These are phyloP conservation scores for Ilyonectria sp. DNA, from an alignment of 2,329 filamentous ascomycete species.

Conservation along the genomic window DNA sequence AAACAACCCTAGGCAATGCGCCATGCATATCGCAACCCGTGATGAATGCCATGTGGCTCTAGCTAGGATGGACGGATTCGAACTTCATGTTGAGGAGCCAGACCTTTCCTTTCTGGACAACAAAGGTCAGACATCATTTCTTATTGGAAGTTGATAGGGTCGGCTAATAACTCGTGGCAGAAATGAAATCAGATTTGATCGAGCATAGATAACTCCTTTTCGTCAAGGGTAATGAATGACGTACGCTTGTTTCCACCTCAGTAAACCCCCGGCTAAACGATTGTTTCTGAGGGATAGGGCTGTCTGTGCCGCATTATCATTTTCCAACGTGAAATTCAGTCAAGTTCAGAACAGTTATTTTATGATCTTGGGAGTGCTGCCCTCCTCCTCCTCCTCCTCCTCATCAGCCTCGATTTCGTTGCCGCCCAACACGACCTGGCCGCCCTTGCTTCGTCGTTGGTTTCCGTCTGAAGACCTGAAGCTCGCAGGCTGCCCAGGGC, in stretches of 20 bases:
- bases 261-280: background rate
- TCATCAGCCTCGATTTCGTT: background rate
- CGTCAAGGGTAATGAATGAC: background rate
- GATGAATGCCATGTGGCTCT: background rate
- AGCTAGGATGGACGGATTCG: conserved; percentile 4
- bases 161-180: background rate
- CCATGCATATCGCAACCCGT: background rate
- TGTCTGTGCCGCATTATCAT: background rate
- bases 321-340: background rate
- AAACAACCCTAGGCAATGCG: background rate
- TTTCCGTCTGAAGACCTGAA: too few relatives aligned
- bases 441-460: too few relatives aligned
- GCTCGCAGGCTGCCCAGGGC: too few relatives aligned
- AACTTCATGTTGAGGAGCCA: background rate
- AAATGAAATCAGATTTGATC: background rate
- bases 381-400: background rate
- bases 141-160: background rate
- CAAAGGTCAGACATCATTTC: background rate
- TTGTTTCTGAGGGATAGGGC: background rate
- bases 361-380: background rate
- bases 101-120: conserved; percentile 1
- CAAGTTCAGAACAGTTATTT: background rate
- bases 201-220: background rate
- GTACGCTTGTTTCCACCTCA: background rate
- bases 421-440: too few relatives aligned